phyloP scores from a whole-genome alignment of 257 asterid species.

The Nicotiana benthamiana region DNA sequence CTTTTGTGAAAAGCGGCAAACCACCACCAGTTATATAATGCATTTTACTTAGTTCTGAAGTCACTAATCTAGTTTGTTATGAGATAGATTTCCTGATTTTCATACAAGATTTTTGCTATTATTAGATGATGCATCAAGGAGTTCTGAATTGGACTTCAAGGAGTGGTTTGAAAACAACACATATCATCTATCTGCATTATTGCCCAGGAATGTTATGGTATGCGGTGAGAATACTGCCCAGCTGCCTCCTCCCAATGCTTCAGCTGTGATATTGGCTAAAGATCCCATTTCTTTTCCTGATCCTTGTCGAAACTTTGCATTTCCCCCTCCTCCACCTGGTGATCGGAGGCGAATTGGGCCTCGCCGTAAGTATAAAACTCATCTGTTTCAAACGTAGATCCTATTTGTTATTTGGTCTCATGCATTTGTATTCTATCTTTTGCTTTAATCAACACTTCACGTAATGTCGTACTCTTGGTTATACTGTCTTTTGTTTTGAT shows the following conservation, averaged over 20 bases:
- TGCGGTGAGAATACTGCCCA: constrained; percentile 47
- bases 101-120: neutral
- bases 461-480: neutral
- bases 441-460: neutral
- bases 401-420: neutral
- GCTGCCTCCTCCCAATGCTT: constrained; percentile 32
- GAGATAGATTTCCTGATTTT: neutral
- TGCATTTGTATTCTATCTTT: neutral
- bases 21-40: neutral
- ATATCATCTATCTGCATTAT: constrained; percentile 23
- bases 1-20: neutral
- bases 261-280: constrained; percentile 22
- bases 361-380: constrained; percentile 62
- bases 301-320: constrained; percentile 72
- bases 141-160: constrained; percentile 47
- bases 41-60: neutral
- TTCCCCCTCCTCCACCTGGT: constrained; percentile 87
- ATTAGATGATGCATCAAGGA: constrained; percentile 60
- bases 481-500: constrained; percentile 18
- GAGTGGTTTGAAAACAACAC: constrained; percentile 45
- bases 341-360: constrained; percentile 72
- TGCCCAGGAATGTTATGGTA: constrained; percentile 35
- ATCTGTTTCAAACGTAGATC: constrained; percentile 2
- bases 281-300: constrained; percentile 19
- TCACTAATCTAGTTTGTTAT: neutral